phyloP scores from a whole-genome alignment of 805 yeast species.

The Ogataea methanolica region DNA sequence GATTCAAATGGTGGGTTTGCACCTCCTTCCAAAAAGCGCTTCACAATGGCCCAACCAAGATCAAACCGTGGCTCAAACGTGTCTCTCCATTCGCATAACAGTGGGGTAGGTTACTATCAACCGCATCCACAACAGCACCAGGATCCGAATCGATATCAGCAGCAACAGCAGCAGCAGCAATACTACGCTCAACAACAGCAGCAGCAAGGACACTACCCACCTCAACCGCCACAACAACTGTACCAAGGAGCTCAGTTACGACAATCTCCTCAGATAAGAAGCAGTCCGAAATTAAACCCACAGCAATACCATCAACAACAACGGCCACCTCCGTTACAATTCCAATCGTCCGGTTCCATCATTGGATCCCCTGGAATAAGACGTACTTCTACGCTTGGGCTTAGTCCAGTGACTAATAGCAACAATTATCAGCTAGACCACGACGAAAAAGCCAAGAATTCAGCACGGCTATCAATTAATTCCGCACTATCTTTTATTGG shows the following conservation, averaged over 20 bases:
- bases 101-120: neutral
- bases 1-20: constrained; percentile 2
- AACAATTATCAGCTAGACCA: neutral
- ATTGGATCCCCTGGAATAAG: constrained; percentile 24
- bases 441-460: too few species aligned
- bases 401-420: constrained; percentile 4
- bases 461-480: constrained; percentile 21
- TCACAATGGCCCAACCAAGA: constrained; percentile 5
- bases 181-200: constrained; percentile 3
- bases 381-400: constrained; percentile 7
- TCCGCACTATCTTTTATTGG: constrained; percentile 21
- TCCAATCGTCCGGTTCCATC: constrained; percentile 8
- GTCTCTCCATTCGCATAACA: neutral
- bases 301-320: constrained; percentile 1
- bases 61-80: constrained; percentile 6
- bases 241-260: neutral
- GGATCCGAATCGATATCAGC: constrained; percentile 4
- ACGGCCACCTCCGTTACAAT: constrained; percentile 5
- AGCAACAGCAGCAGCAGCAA: constrained; percentile 2
- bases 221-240: neutral
- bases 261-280: neutral
- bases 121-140: constrained; percentile 5
- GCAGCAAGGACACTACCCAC: neutral
- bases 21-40: constrained; percentile 3
- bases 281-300: neutral